phyloP scores from a whole-genome alignment of 2,329 filamentous ascomycete species.

The Pseudofabraea citricarpa region DNA sequence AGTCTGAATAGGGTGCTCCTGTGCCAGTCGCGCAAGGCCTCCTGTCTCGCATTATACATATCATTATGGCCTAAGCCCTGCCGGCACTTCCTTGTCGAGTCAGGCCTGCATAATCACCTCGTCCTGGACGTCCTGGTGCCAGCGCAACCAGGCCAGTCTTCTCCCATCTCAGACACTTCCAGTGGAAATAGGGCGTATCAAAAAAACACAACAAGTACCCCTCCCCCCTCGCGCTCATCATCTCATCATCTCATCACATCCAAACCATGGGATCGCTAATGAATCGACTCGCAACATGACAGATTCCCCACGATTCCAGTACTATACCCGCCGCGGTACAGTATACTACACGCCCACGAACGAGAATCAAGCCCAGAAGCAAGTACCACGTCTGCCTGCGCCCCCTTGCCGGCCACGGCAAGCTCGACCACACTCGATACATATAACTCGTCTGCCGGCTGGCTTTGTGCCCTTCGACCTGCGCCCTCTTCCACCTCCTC shows the following conservation, averaged over 20 bases:
- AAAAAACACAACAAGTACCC: constrained; percentile 2
- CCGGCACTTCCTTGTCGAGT: constrained; percentile 12
- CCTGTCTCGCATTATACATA: constrained; percentile 1
- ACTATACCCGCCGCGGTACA: constrained; percentile 20
- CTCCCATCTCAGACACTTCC: too few relatives aligned
- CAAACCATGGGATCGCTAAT: constrained; percentile 5
- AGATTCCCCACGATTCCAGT: constrained; percentile 18
- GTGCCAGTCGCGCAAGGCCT: constrained; percentile 7
- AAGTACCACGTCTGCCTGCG: constrained; percentile 24
- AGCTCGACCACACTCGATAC: constrained; percentile 50
- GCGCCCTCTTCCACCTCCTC: constrained; percentile 20
- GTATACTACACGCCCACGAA: constrained; percentile 21
- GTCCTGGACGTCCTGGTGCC: constrained; percentile 7
- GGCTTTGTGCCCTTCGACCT: constrained; percentile 35
- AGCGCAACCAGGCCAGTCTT: constrained; percentile 7
- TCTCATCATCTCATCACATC: background rate
- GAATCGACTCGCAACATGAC: constrained; percentile 24
- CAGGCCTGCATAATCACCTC: constrained; percentile 9
- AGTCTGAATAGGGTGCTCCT: background rate
- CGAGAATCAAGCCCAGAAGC: constrained; percentile 9
- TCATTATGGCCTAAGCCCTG: constrained; percentile 10
- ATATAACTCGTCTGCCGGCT: constrained; percentile 44
- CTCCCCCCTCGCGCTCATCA: background rate
- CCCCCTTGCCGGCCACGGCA: constrained; percentile 44
- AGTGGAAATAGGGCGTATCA: too few relatives aligned